These are phyloP conservation scores for Moesziomyces sp. DNA, from an alignment of 1,284 basidiomycete genomes.

Conservation along the genomic window DNA sequence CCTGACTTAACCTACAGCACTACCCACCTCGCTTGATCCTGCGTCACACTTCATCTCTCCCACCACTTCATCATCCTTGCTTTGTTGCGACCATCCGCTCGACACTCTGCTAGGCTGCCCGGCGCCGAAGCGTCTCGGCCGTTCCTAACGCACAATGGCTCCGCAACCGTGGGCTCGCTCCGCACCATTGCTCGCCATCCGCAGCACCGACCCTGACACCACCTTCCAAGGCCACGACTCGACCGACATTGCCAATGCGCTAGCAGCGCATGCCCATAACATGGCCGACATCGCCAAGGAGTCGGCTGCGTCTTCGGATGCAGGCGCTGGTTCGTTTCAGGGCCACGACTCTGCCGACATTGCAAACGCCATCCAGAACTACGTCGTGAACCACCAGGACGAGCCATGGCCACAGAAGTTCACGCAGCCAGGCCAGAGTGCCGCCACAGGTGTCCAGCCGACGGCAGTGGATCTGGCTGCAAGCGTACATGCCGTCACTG, in stretches of 20 bases:
- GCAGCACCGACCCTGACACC: conserved; percentile 20
- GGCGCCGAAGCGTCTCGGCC: conserved; percentile 10
- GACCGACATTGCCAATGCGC: conserved; percentile 36
- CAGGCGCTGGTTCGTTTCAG: conserved; percentile 12
- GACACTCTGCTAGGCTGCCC: not conserved
- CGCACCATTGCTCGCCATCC: not conserved
- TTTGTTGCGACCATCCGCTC: conserved; percentile 1
- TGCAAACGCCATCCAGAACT: conserved; percentile 47
- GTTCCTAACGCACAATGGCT: conserved; percentile 13
- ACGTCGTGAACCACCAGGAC: conserved; percentile 36
- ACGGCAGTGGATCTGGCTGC: not conserved
- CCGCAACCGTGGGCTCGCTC: conserved; percentile 6
- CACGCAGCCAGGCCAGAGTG: conserved; percentile 2
- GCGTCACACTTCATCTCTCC: not conserved
- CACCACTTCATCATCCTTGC: conserved; percentile 2
- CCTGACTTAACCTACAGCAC: too few species aligned
- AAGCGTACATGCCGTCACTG: conserved; percentile 1
- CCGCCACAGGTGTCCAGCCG: not conserved
- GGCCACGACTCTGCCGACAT: conserved; percentile 41
- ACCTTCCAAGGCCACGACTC: conserved; percentile 48
- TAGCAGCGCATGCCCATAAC: conserved; percentile 34
- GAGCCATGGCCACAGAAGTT: conserved; percentile 24
- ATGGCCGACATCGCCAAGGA: conserved; percentile 36
- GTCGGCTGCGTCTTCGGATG: conserved; percentile 3
- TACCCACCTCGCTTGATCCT: too few species aligned